Base-by-base conservation (phyloP, 2,329 filamentous ascomycete genomes). In the Aspergillus sp. region DNA sequence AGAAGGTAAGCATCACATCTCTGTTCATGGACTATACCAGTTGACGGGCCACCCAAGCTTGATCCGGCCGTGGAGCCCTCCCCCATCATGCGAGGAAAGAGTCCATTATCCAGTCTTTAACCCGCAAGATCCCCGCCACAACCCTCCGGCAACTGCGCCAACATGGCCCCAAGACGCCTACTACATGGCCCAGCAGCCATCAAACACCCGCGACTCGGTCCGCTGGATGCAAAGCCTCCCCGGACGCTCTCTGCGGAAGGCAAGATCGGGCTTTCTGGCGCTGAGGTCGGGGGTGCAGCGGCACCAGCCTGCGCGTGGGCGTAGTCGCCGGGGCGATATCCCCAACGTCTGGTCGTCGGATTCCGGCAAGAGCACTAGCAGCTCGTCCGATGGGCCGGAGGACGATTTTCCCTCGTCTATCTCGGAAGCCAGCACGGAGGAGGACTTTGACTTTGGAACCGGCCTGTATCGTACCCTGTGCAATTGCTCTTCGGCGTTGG, bases 31-130 rank as follows among this genome's bases (percentile, higher is more conserved):
- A n/a, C n/a, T n/a, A n/a, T n/a, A n/a, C n/a, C n/a, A n/a, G n/a
- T 24, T 36, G 25, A 36, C 15, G 2, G 15, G 6, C 13, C 11
- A 8, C 2, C 10, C 13, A 14, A 48, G 42, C 13, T 34, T 36
- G 33, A 24, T 32, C 15, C 30, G 39, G 26, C 15, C 31, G 26
- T 15, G 41, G 14, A 28, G 32, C 16, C 34, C 32, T 26, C 26
- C 40, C 15, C 48, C 47, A 24, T 44, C 45, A 3, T 60, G 53
- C 29, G 40, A 53, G 28, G 57, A 61, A 39, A 51, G 40, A 19
- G 33, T 35, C 6, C 51, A 59, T 36, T 61, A 61, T 36, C 55
- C 58, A 2, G 22, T 61, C 10, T 61, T 52, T 32, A 47, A 60
- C 29, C 53, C 56, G 17, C 39, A 35, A n/a, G 48, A 61, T 30